A percentile compares a stretch with the other conserved stretches of the same genome.
Evolutionary conservation across 495 filamentous ascomycete species (phyloP).

Genomic region (Aspergillus homomorphus): DNA sequence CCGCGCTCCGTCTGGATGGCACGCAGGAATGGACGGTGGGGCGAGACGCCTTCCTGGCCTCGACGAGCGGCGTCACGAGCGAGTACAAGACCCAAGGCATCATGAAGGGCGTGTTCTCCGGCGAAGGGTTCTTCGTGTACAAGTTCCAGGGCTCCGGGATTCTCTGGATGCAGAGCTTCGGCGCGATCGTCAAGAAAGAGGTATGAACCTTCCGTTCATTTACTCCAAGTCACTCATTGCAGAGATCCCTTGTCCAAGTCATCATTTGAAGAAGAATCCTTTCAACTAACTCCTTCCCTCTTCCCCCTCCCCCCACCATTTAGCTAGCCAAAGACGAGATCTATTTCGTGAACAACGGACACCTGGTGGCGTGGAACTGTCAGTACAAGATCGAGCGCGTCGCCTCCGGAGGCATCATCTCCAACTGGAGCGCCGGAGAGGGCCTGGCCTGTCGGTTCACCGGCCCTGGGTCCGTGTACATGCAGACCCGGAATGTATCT

Average conservation of each 20-base stretch:
- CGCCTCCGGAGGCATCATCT: conserved; percentile 84
- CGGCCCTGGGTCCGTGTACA: conserved; percentile 87
- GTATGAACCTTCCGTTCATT: conserved; percentile 47
- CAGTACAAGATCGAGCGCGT: conserved; percentile 85
- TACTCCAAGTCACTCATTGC: background rate
- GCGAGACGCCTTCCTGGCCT: conserved; percentile 73
- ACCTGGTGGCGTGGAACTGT: conserved; percentile 96
- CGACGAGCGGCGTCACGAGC: conserved; percentile 73
- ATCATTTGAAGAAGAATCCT: conserved; percentile 1
- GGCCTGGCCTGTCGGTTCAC: conserved; percentile 92
- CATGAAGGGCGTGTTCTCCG: conserved; percentile 89
- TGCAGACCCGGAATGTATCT: conserved; percentile 84
- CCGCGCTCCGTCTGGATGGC: conserved; percentile 67
- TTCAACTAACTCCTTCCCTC: too few relatives aligned
- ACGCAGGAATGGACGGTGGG: conserved; percentile 74
- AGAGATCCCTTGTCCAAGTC: background rate
- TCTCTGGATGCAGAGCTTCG: conserved; percentile 87
- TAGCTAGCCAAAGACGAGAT: conserved; percentile 73
- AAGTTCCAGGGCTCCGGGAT: conserved; percentile 77
- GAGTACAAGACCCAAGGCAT: conserved; percentile 84
- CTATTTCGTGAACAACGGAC: conserved; percentile 93
- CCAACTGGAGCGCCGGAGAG: conserved; percentile 71
- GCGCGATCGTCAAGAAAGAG: conserved; percentile 93
- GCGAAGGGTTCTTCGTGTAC: conserved; percentile 90
- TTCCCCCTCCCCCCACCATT: too few relatives aligned